Evolutionary conservation across 176 grass and related monocot species (phyloP), one percentile per base, ranked within the genome.

Genomic region (Hordeum marinum): DNA sequence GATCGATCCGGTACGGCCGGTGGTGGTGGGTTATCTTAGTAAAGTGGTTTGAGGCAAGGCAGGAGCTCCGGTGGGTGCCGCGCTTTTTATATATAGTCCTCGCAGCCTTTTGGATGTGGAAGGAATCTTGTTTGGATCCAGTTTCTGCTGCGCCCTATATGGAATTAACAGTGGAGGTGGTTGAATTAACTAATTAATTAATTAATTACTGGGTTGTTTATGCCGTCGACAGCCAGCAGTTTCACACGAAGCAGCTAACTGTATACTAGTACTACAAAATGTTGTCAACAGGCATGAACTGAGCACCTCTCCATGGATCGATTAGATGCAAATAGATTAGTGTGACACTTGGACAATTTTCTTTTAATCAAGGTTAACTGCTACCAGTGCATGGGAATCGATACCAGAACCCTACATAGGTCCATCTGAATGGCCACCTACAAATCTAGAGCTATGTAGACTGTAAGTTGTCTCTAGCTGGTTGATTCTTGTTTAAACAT

Each of bases 231-330:
- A 21, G 20, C 18, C 5, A 72, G 35, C 67, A 18, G 69, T 10
- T 83, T 31, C 55, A 13, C 54, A 83, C 32, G 81, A 74, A 74
- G 11, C 69, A 74, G 18, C 55, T n/a, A 61, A 58, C 52, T 23
- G 78, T 34, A 59, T 37, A 39, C 37, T n/a, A 1, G 1, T 79
- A 79, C 6, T 61, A 25, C 62, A 39, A 52, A 57, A 57, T 57
- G 54, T 57, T 21, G 11, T 77, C 60, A 39, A 39, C 52, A 59
- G 75, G 75, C 75, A 59, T 59, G 52, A 59, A 77, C 52, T 59
- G 52, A 37, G 52, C 75, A 59, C 52, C 50, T 77, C 71, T 8
- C 20, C 52, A 21, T 57, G 7, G 25, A 31, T 27, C 6, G 52
- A 77, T 77, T 24, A 35, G 29, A 31, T 18, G 8, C 25, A 50